phyloP scores from a whole-genome alignment of 2,329 filamentous ascomycete species.

The Tricladium varicosporioides region DNA sequence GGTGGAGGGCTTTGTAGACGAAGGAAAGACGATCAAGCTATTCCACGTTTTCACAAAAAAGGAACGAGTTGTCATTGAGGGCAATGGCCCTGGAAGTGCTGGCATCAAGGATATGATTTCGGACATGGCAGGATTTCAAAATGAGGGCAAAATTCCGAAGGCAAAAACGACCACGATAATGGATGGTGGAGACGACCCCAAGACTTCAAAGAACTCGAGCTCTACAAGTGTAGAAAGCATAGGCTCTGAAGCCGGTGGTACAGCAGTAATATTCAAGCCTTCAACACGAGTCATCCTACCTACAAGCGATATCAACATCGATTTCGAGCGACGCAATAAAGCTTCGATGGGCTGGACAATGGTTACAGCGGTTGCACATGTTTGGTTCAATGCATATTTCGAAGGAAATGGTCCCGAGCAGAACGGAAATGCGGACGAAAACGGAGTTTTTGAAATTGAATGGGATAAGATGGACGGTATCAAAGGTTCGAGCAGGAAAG shows the following conservation, averaged over 20 bases:
- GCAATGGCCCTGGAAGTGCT: constrained; percentile 47
- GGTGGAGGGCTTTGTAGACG: constrained; percentile 82
- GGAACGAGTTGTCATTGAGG: constrained; percentile 70
- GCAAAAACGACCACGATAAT: constrained; percentile 15
- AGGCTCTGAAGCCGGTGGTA: constrained; percentile 56
- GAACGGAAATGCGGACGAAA: constrained; percentile 62
- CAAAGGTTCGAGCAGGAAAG: constrained; percentile 83
- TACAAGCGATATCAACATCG: constrained; percentile 85
- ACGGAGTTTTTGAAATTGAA: constrained; percentile 68
- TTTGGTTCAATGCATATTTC: constrained; percentile 96
- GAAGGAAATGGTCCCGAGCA: constrained; percentile 76
- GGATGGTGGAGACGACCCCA: constrained; percentile 5
- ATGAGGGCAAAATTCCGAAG: constrained; percentile 22
- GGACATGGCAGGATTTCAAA: constrained; percentile 46
- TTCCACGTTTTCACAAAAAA: constrained; percentile 76
- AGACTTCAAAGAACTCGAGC: constrained; percentile 1
- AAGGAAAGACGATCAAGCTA: constrained; percentile 80
- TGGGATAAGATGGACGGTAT: constrained; percentile 89
- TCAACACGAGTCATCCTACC: constrained; percentile 65
- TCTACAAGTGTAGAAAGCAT: constrained; percentile 30
- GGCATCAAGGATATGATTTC: constrained; percentile 52
- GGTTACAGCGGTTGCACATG: constrained; percentile 89
- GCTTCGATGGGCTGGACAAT: constrained; percentile 78
- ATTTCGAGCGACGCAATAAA: constrained; percentile 82
- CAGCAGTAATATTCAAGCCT: constrained; percentile 77